Evolutionary conservation across 1,284 basidiomycete genomes (phyloP).

Genomic region (Cystobasidium sp.): DNA sequence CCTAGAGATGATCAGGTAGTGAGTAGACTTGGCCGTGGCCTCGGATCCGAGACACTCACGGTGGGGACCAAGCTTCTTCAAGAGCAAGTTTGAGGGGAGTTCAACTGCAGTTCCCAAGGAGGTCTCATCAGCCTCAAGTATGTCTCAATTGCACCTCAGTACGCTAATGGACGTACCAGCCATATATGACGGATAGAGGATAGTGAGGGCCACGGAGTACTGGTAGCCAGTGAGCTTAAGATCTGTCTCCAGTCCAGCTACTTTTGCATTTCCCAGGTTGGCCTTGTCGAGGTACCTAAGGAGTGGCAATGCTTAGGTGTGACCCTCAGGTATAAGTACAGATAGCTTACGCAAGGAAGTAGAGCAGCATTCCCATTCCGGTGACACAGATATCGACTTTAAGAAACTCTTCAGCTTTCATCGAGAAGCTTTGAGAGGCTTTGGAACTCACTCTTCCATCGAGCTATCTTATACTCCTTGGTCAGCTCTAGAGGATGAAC

Average conservation of each 20-base stretch:
- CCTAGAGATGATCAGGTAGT: background rate
- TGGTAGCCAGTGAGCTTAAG: constrained; percentile 63
- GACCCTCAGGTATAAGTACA: too few species aligned
- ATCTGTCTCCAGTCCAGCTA: constrained; percentile 61
- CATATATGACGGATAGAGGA: constrained; percentile 10
- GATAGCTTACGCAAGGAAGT: background rate
- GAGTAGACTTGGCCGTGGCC: background rate
- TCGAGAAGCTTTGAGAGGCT: too few species aligned
- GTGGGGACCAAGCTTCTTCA: constrained; percentile 11
- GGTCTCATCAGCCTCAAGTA: too few species aligned
- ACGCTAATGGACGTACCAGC: too few species aligned
- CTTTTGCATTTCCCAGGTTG: constrained; percentile 18
- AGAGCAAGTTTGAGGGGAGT: background rate
- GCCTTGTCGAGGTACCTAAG: background rate
- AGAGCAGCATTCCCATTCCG: background rate
- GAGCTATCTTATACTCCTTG: background rate
- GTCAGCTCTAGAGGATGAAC: background rate
- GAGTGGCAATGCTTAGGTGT: too few species aligned
- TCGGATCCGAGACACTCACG: background rate
- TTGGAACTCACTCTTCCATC: background rate
- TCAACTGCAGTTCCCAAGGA: background rate
- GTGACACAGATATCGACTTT: background rate
- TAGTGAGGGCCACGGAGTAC: constrained; percentile 61
- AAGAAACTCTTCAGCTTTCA: too few species aligned
- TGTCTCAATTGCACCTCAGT: too few species aligned